These are phyloP conservation scores for Backusella mclennaniae DNA, from an alignment of 192 early-diverging fungal species.

Conservation along the genomic window DNA sequence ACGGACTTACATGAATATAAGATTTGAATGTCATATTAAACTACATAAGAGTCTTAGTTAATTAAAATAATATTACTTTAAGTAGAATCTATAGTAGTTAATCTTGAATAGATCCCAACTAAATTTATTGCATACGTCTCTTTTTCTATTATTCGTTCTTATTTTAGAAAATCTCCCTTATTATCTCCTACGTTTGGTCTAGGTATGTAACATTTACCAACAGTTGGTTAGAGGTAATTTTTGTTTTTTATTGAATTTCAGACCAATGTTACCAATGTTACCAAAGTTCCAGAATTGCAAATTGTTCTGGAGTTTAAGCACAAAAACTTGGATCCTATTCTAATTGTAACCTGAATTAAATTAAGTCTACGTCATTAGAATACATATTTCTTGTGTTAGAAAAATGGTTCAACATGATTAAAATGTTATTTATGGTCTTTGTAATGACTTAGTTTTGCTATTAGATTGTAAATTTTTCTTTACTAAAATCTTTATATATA, in stretches of 20 bases:
- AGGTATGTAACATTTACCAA: not conserved
- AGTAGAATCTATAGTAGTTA: not conserved
- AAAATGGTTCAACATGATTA: not conserved
- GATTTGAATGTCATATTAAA: not conserved
- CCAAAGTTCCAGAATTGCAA: not conserved
- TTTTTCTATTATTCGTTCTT: not conserved
- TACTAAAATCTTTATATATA: not conserved
- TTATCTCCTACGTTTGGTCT: not conserved
- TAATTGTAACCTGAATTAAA: constrained; percentile 1
- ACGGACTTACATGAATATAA: not conserved
- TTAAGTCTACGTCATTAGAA: not conserved
- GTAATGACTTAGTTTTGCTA: not conserved
- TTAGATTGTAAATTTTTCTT: not conserved
- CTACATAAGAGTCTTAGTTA: not conserved
- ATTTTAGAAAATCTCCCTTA: not conserved
- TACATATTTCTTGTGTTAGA: not conserved
- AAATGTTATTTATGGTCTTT: not conserved
- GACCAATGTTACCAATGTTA: not conserved
- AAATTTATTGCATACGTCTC: not conserved
- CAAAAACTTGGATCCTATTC: not conserved
- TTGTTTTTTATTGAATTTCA: not conserved
- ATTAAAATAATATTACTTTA: not conserved
- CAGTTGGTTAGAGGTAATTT: not conserved
- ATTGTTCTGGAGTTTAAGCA: not conserved
- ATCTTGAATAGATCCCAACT: not conserved